A percentile compares a stretch with the other conserved stretches of the same genome.
Evolutionary conservation across 2,329 filamentous ascomycete genomes (phyloP).

Genomic region (Stemphylium vesicarium): DNA sequence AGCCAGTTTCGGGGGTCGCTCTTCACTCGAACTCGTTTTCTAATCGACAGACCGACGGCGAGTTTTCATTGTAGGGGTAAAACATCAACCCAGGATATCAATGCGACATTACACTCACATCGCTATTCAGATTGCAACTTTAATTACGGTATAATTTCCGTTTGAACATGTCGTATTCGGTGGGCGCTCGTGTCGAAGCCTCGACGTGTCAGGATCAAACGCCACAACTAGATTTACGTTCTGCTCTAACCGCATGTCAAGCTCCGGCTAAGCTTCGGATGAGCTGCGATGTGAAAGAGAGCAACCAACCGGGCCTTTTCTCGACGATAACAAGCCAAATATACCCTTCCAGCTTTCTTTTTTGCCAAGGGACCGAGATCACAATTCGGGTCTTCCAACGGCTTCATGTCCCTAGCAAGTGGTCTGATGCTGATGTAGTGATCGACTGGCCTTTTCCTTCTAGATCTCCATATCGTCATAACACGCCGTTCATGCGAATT

Average conservation of each 20-base stretch:
- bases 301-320: neutral
- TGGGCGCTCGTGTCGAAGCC: neutral
- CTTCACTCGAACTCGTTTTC: too few species aligned
- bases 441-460: neutral
- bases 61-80: too few species aligned
- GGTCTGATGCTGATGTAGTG: neutral
- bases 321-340: neutral
- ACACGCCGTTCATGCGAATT: neutral
- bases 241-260: neutral
- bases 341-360: neutral
- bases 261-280: neutral
- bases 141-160: neutral
- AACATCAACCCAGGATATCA: too few species aligned
- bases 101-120: too few species aligned
- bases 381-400: neutral
- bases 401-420: neutral
- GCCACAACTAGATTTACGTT: neutral
- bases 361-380: constrained; percentile 1
- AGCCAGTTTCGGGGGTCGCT: too few species aligned
- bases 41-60: too few species aligned
- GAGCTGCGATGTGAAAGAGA: neutral
- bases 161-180: neutral
- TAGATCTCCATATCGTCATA: constrained; percentile 1
- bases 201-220: neutral
- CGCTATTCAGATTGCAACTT: too few species aligned